Percentiles rank a stretch among this genome's conserved stretches.
phyloP scores from a whole-genome alignment of 2,329 filamentous ascomycete species.

The Stromatinia cepivora region DNA sequence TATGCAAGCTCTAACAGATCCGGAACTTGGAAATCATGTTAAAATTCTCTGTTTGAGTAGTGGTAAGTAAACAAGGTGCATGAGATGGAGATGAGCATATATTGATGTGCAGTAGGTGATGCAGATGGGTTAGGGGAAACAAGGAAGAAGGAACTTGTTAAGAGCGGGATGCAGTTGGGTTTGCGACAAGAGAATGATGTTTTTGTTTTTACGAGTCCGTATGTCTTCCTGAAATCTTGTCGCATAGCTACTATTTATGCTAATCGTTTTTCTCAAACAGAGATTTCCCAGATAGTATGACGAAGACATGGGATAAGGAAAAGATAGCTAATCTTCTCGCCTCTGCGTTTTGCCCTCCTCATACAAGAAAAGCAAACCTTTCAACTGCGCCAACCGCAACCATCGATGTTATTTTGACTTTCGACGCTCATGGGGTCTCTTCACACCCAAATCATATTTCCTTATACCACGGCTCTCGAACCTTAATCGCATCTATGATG shows the following conservation, averaged over 20 bases:
- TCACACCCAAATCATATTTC: slow-evolving; percentile 92
- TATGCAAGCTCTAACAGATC: slow-evolving; percentile 77
- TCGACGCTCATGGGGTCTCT: slow-evolving; percentile 80
- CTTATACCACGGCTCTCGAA: slow-evolving; percentile 75
- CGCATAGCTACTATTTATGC: not conserved
- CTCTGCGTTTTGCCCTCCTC: slow-evolving; percentile 66
- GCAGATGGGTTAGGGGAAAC: slow-evolving; percentile 84
- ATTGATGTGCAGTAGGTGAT: slow-evolving; percentile 56
- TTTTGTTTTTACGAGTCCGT: slow-evolving; percentile 79
- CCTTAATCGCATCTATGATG: slow-evolving; percentile 69
- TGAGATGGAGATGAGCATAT: slow-evolving; percentile 19
- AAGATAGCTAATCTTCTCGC: slow-evolving; percentile 71
- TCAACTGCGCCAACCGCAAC: slow-evolving; percentile 47
- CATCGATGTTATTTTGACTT: slow-evolving; percentile 71
- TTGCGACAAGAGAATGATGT: slow-evolving; percentile 75
- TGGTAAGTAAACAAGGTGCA: slow-evolving; percentile 49
- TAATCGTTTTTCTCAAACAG: slow-evolving; percentile 36
- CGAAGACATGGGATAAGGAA: slow-evolving; percentile 68
- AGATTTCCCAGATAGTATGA: slow-evolving; percentile 90
- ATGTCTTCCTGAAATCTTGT: slow-evolving; percentile 38
- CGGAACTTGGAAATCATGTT: slow-evolving; percentile 81
- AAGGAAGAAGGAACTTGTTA: slow-evolving; percentile 78
- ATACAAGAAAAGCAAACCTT: slow-evolving; percentile 38
- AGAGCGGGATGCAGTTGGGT: slow-evolving; percentile 76
- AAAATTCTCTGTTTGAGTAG: slow-evolving; percentile 92